Percentiles rank a stretch among this genome's conserved stretches.
Evolutionary conservation across 2,329 filamentous ascomycete species (phyloP).

Genomic region (Stachybotrys echinatus): DNA sequence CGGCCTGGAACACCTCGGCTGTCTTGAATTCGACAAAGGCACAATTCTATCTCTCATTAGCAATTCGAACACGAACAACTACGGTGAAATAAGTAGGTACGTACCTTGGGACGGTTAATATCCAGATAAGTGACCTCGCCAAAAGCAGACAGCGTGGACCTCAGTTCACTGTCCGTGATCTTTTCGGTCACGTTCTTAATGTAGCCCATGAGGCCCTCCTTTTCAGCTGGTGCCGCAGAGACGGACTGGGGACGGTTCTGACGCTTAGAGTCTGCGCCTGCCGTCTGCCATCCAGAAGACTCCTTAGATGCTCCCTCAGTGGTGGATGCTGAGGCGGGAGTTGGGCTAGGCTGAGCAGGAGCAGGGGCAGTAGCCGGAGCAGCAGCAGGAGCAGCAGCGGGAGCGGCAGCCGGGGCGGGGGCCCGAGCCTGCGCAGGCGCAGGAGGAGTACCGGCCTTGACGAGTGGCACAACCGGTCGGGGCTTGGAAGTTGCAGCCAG

Average conservation of each 20-base stretch:
- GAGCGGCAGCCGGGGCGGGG: conserved; percentile 33
- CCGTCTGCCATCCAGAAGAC: conserved; percentile 71
- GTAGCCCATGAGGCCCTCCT: conserved; percentile 77
- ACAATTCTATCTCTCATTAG: conserved; percentile 92
- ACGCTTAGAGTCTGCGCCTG: conserved; percentile 76
- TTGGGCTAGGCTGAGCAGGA: conserved; percentile 28
- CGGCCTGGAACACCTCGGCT: conserved; percentile 74
- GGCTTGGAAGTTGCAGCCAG: conserved; percentile 53
- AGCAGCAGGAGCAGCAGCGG: conserved; percentile 35
- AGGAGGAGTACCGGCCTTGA: conserved; percentile 53
- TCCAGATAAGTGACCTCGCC: conserved; percentile 70
- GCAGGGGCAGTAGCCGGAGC: conserved; percentile 31
- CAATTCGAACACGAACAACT: conserved; percentile 9
- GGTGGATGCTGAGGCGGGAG: conserved; percentile 14
- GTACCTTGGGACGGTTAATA: conserved; percentile 78
- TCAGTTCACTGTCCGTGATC: conserved; percentile 70
- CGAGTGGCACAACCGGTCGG: conserved; percentile 46
- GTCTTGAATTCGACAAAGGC: conserved; percentile 94
- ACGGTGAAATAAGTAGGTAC: conserved; percentile 11
- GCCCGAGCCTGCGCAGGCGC: conserved; percentile 44
- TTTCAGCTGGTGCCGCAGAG: conserved; percentile 55
- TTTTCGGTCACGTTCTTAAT: conserved; percentile 95
- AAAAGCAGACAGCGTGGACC: conserved; percentile 63
- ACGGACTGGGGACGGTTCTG: conserved; percentile 70
- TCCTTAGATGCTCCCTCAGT: conserved; percentile 46